Evolutionary conservation across 345 rosid species (phyloP).

Genomic region (Populus tremula): DNA sequence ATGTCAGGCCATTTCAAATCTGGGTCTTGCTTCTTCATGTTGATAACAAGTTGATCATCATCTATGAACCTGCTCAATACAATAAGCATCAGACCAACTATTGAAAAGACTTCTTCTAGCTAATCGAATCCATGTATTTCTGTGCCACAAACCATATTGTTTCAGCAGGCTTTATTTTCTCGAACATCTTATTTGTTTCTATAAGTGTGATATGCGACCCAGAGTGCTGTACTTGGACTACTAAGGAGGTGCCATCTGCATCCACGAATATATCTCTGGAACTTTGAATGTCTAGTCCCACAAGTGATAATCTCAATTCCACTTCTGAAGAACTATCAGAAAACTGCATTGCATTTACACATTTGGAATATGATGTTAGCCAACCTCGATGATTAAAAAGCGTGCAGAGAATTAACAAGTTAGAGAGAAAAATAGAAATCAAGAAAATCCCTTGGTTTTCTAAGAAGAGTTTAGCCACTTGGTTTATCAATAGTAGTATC

Average conservation of each 20-base stretch:
- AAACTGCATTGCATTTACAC: conserved; percentile 51
- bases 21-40: conserved; percentile 79
- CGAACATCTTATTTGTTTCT: conserved; percentile 66
- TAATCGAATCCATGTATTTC: conserved; percentile 1
- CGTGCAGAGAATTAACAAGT: not conserved
- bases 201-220: conserved; percentile 51
- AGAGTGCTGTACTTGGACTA: conserved; percentile 45
- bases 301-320: conserved; percentile 63
- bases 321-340: conserved; percentile 70
- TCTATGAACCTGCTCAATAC: conserved; percentile 64
- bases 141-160: conserved; percentile 66
- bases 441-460: not conserved
- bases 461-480: no score
- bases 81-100: conserved; percentile 1
- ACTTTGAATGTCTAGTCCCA: conserved; percentile 34
- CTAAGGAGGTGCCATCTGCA: conserved; percentile 61
- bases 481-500: no score
- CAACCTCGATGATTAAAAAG: not conserved
- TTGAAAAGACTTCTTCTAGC: not conserved
- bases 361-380: not conserved
- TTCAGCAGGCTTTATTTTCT: conserved; percentile 67
- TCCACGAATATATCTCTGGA: conserved; percentile 73
- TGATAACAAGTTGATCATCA: conserved; percentile 74
- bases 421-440: not conserved
- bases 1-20: conserved; percentile 86